Evolutionary conservation across 192 early-diverging fungal species (phyloP).

Genomic region (Podila verticillata): DNA sequence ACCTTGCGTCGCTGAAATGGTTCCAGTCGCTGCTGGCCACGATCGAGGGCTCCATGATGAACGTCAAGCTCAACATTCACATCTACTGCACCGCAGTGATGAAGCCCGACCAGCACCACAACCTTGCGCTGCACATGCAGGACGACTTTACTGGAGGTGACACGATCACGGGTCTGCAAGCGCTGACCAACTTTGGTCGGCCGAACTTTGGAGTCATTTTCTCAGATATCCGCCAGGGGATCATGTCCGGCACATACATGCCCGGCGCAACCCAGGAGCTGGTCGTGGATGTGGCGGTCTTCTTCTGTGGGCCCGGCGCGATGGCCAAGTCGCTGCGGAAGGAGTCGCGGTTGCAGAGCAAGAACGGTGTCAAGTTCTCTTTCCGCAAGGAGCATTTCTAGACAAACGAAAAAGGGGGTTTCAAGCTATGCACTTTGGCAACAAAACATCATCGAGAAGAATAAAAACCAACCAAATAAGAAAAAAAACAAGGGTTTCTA

Average conservation of each 20-base stretch:
- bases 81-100: conserved; percentile 73
- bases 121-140: conserved; percentile 65
- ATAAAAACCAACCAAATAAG: not conserved
- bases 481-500: not conserved
- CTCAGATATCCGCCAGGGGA: conserved; percentile 54
- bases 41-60: conserved; percentile 67
- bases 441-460: not conserved
- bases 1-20: conserved; percentile 72
- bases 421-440: not conserved
- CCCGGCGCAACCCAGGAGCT: conserved; percentile 58
- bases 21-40: conserved; percentile 71
- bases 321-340: conserved; percentile 67
- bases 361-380: conserved; percentile 61
- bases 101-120: conserved; percentile 66
- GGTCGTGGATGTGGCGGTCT: conserved; percentile 76
- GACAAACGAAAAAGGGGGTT: not conserved
- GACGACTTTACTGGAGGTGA: conserved; percentile 67
- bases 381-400: conserved; percentile 82
- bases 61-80: conserved; percentile 70
- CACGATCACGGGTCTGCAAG: conserved; percentile 74
- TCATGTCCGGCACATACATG: conserved; percentile 50
- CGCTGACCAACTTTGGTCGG: conserved; percentile 79
- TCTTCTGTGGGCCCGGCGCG: conserved; percentile 82
- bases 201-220: conserved; percentile 82
- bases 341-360: conserved; percentile 54